A percentile compares a stretch with the other conserved stretches of the same genome.
Evolutionary conservation across 129 eudicot genomes (phyloP).

Genomic region (Cynara cardunculus): DNA sequence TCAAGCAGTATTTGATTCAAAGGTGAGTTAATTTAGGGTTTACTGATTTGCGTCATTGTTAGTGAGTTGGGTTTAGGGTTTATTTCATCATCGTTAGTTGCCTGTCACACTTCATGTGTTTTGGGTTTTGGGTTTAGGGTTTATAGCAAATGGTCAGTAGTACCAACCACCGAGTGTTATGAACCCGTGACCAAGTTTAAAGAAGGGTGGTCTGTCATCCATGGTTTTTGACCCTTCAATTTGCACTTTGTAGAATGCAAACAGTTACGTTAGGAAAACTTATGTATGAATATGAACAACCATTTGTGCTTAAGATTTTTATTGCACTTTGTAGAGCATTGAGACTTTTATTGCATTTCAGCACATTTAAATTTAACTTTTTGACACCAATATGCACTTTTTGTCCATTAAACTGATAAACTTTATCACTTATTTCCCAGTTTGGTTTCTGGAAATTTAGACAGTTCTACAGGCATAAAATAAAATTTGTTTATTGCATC

Average conservation of each 20-base stretch:
- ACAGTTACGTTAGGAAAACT: not conserved
- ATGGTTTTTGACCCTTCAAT: not conserved
- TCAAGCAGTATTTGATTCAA: too few species aligned
- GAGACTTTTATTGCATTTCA: not conserved
- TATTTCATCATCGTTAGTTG: too few species aligned
- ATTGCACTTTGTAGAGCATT: not conserved
- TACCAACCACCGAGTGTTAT: not conserved
- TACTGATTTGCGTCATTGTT: too few species aligned
- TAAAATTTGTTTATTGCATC: not conserved
- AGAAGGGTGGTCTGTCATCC: conserved; percentile 1
- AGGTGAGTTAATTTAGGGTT: too few species aligned
- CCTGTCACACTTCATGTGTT: not conserved
- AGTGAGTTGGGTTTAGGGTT: too few species aligned
- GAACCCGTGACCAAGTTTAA: not conserved
- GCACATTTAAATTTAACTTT: not conserved
- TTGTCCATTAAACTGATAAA: too few species aligned
- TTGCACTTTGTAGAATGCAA: conserved; percentile 6
- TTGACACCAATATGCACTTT: not conserved
- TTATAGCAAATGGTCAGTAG: not conserved
- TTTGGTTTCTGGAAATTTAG: too few species aligned
- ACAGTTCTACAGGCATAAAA: too few species aligned
- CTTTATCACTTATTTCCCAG: too few species aligned
- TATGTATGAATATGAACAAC: not conserved
- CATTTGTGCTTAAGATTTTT: not conserved
- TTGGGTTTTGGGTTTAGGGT: not conserved